A percentile compares a stretch with the other conserved stretches of the same genome.
These are phyloP conservation scores for Adenanthera pavonina DNA, from an alignment of 306 rosid genomes.

Conservation along the genomic window DNA sequence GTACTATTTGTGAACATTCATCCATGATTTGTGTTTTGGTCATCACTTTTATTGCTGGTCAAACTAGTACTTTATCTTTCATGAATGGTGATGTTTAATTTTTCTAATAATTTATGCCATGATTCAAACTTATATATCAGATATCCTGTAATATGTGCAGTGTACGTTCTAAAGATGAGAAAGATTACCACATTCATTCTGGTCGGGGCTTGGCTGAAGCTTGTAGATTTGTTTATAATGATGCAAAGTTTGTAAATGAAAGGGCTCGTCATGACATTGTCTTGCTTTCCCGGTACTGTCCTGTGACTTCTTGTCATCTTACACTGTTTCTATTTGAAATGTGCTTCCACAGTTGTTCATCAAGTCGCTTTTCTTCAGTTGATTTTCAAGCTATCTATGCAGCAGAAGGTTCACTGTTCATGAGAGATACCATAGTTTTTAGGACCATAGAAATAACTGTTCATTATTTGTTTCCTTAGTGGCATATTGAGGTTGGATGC, in stretches of 20 bases:
- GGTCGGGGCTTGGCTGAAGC: conserved; percentile 82
- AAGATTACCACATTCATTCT: conserved; percentile 48
- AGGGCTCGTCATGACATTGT: conserved; percentile 81
- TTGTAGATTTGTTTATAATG: conserved; percentile 78
- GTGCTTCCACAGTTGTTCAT: conserved; percentile 7
- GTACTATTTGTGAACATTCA: conserved; percentile 1
- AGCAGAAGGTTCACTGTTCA: not conserved
- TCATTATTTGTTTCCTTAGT: conserved; percentile 53
- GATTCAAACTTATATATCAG: conserved; percentile 37
- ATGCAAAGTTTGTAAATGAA: conserved; percentile 88
- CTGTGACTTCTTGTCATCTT: conserved; percentile 29
- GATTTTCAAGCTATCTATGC: not conserved
- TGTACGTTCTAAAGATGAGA: conserved; percentile 52
- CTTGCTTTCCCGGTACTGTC: conserved; percentile 88
- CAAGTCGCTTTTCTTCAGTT: not conserved
- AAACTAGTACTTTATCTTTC: conserved; percentile 28
- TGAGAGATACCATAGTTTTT: not conserved
- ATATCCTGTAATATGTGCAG: conserved; percentile 39
- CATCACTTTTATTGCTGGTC: conserved; percentile 24
- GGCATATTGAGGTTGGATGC: conserved; percentile 95
- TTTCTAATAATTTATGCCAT: conserved; percentile 9
- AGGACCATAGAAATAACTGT: conserved; percentile 24
- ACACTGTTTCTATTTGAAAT: conserved; percentile 27
- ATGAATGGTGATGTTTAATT: conserved; percentile 11
- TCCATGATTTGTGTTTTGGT: conserved; percentile 18